Percentiles rank a stretch among this genome's conserved stretches.
These are phyloP conservation scores for Lumnitzera racemosa DNA, from an alignment of 345 rosid genomes.

Conservation along the genomic window DNA sequence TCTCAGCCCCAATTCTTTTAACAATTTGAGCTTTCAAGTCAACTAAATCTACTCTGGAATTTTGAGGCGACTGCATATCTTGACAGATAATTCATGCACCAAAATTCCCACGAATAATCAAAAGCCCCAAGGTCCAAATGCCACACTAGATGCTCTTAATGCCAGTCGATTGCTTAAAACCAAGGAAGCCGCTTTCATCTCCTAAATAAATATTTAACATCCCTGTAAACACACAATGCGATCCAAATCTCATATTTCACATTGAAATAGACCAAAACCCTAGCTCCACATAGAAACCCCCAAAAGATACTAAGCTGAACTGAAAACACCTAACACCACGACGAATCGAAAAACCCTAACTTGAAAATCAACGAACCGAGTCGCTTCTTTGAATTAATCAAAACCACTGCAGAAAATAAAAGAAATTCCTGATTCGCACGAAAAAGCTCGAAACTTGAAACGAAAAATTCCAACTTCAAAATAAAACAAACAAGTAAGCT, in stretches of 20 bases:
- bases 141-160: not conserved
- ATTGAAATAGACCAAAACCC: constrained; percentile 44
- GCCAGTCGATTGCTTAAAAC: not conserved
- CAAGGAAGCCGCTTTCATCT: constrained; percentile 20
- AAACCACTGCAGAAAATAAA: constrained; percentile 32
- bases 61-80: constrained; percentile 78
- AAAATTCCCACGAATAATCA: constrained; percentile 12
- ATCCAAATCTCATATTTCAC: constrained; percentile 52
- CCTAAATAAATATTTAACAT: constrained; percentile 22
- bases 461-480: no score
- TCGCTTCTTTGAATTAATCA: constrained; percentile 18
- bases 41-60: constrained; percentile 73
- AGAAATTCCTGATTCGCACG: not conserved
- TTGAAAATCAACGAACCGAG: constrained; percentile 29
- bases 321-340: constrained; percentile 18
- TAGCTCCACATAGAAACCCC: constrained; percentile 28
- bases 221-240: constrained; percentile 40
- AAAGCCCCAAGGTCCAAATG: constrained; percentile 9
- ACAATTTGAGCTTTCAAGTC: constrained; percentile 69
- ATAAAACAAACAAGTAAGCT: no score
- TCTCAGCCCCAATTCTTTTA: constrained; percentile 84
- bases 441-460: no score
- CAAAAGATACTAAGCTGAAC: not conserved
- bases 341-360: constrained; percentile 49
- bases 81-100: constrained; percentile 41